Evolutionary conservation across 257 asterid genomes (phyloP), one percentile per base, ranked within the genome.

Genomic region (Solanum dulcamara): DNA sequence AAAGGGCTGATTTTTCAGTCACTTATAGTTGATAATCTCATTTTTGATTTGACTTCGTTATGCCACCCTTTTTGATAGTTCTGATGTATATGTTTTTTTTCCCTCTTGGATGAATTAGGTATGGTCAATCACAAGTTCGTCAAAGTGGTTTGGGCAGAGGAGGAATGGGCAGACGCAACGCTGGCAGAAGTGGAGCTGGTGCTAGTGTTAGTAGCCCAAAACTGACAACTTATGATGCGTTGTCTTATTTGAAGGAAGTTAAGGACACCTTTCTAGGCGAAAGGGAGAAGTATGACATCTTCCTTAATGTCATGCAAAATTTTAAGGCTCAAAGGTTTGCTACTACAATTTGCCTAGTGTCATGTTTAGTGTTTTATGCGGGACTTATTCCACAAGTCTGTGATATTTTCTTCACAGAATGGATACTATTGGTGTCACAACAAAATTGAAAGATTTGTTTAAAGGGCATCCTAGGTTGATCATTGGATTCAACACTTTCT

Each of bases 211-310:
- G 90, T 81, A 72, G 94, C 26, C 94, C 90, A 83, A 92, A 92
- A 89, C 93, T 94, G 60, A 94, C 97, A 37, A 94, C 97, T 10
- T 91, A 89, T 84, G 98, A 97, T 86, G 99, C 99, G 1, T 85
- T 97, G 84, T 90, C 95, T 72, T 95, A 95, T 92, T 89, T 97
- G 75, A 97, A 97, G 91, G 97, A 93, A 89, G 98, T 97, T 51
- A 97, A 97, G 92, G 99, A 97, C 90, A 95, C 91, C 93, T 95
- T 97, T 84, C 96, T 90, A 86, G 95, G 92, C 86, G 95, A 95
- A 90, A 92, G 91, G 86, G 96, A 94, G 86, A 97, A 92, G 85
- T 95, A 97, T 86, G 94, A 94, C 81, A 89, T 88, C 89, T 97
- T 97, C 87, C 97, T 97, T 87, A 97, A 92, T 84, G 94, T 94